Base-by-base conservation (phyloP, 768 basidiomycete species). In the Lactifluus echinatus region DNA sequence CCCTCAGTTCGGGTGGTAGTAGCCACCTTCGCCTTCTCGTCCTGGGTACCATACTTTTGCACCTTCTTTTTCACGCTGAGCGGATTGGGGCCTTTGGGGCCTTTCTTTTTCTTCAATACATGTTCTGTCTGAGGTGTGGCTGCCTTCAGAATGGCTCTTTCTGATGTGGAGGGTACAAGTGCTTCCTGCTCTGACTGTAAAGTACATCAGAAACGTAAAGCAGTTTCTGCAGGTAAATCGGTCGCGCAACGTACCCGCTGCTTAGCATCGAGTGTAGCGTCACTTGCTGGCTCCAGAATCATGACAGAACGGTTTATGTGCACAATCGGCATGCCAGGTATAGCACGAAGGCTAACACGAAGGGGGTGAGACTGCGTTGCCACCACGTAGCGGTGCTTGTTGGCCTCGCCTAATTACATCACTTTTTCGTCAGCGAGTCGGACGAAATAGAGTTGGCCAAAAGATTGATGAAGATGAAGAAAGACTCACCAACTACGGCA, bases 231-330 rank as follows among this genome's bases (percentile, higher is more conserved):
- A 24, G n/a, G 44, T 10, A 33, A 42, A 28, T 31, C 31, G 14
- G 36, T n/a, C 45, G 42, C 19, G 26, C 4, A 33, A 70, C 77
- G 55, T 64, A 82, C 89, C 65, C 69, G 65, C 50, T 77, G 75
- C 70, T 97, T 97, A 43, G 76, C 76, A 51, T 75, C 67, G 11
- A 92, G 66, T 1, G 93, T 98, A 2, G 76, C 76, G 55, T 89
- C 82, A 61, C 87, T 89, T 0, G 92, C 90, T 7, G 92, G 91
- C 69, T 95, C 93, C 24, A 98, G 78, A 19, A 99, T 82, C 80
- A 96, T 84, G 11, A 98, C 95, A 1, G 90, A 83, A 31, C 89
- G 87, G 66, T 92, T 94, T 59, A 96, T 78, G 69, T 96, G 94
- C 37, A 98, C 75, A 59, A 98, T 79, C 0, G 96, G 96, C 0